A percentile compares a stretch with the other conserved stretches of the same genome.
phyloP scores from a whole-genome alignment of 805 yeast species.

The Candida silvatica region DNA sequence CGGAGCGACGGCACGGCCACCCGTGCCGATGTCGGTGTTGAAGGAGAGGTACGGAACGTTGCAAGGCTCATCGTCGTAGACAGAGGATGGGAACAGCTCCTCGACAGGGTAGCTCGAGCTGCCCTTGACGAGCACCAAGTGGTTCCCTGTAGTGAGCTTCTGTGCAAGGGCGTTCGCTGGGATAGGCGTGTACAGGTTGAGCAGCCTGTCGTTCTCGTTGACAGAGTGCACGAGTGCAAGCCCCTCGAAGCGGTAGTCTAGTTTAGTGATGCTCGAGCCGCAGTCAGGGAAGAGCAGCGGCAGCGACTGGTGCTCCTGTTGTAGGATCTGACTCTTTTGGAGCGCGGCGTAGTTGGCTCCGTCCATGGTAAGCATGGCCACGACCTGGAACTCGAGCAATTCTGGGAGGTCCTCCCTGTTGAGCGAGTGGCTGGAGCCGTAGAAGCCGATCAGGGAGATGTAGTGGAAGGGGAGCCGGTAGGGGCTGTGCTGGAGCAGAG shows the following conservation, averaged over 20 bases:
- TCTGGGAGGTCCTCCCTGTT: constrained; percentile 25
- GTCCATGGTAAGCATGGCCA: constrained; percentile 30
- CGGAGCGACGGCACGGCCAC: constrained; percentile 41
- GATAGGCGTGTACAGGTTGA: constrained; percentile 53
- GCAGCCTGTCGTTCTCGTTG: constrained; percentile 25
- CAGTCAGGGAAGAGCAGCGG: no score
- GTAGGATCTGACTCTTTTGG: no score
- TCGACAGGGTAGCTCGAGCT: constrained; percentile 56
- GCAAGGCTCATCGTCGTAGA: constrained; percentile 1
- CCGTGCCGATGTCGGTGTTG: constrained; percentile 26
- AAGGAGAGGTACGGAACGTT: constrained; percentile 31
- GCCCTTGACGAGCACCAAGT: constrained; percentile 45
- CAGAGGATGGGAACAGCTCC: constrained; percentile 17
- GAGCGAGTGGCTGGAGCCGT: constrained; percentile 25
- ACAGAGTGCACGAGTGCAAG: constrained; percentile 64
- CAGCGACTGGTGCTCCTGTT: no score
- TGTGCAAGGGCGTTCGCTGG: constrained; percentile 8
- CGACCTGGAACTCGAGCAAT: constrained; percentile 32
- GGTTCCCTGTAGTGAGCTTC: constrained; percentile 13
- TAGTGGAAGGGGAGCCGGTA: constrained; percentile 31
- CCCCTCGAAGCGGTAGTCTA: constrained; percentile 30
- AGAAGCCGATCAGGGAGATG: constrained; percentile 16
- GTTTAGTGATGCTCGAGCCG: not conserved
- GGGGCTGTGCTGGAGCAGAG: constrained; percentile 32
- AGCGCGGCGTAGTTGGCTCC: no score